A percentile compares a stretch with the other conserved stretches of the same genome.
These are phyloP conservation scores for Amoebophrya sp. DNA, from an alignment of 169 alveolate genomes.

Conservation along the genomic window DNA sequence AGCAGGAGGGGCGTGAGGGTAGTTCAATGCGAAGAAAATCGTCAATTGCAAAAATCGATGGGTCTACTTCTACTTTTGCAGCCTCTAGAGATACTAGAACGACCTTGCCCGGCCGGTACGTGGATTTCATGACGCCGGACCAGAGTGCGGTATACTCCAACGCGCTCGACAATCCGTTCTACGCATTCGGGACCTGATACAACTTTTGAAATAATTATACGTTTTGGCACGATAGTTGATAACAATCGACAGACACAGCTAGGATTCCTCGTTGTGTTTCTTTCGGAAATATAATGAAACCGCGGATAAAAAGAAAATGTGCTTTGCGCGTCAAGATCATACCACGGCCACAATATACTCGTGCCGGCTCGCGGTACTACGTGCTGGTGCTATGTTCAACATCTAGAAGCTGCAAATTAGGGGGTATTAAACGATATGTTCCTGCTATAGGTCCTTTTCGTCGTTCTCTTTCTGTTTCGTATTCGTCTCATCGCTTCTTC, in stretches of 20 bases:
- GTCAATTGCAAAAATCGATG: background rate
- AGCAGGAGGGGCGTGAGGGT: background rate
- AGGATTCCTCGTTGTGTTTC: background rate
- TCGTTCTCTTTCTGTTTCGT: no score
- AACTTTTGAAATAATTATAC: no score
- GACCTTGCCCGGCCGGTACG: background rate
- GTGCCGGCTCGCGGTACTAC: no score
- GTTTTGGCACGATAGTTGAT: background rate
- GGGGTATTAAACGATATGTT: no score
- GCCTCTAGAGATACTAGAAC: background rate
- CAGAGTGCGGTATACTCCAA: background rate
- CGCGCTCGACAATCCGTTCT: background rate
- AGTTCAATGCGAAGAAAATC: background rate
- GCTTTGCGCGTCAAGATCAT: no score
- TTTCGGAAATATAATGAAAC: background rate
- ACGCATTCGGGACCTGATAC: background rate
- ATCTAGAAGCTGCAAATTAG: no score
- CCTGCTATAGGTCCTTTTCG: no score
- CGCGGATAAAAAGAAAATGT: background rate
- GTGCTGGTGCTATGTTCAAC: no score
- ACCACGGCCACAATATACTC: no score
- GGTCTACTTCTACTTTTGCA: background rate
- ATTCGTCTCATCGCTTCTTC: no score
- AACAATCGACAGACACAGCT: background rate
- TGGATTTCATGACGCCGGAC: constrained; percentile 17